These are phyloP conservation scores for Paracamarosporium sp. DNA, from an alignment of 2,329 filamentous ascomycete genomes.

Conservation along the genomic window DNA sequence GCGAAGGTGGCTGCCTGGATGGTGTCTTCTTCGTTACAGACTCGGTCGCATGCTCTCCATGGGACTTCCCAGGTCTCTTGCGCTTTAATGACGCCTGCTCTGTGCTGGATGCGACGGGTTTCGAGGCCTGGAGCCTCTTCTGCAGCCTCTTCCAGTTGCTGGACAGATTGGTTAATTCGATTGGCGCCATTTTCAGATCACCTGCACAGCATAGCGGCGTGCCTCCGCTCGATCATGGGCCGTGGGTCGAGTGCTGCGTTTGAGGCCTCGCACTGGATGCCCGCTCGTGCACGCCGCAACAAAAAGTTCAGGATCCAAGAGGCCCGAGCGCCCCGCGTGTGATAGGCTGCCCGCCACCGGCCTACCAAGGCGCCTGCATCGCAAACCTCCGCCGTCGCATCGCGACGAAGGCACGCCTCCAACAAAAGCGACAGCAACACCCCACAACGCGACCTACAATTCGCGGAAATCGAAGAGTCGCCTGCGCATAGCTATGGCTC, in stretches of 20 bases:
- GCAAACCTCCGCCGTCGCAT: slow-evolving; percentile 7
- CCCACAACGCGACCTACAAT: slow-evolving; percentile 33
- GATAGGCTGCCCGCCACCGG: slow-evolving; percentile 23
- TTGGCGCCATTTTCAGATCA: slow-evolving; percentile 45
- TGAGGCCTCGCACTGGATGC: slow-evolving; percentile 1
- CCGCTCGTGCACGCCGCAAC: slow-evolving; percentile 10
- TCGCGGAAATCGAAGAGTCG: slow-evolving; percentile 15
- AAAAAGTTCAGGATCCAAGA: slow-evolving; percentile 29
- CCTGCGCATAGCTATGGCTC: slow-evolving; percentile 55
- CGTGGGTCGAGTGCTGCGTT: slow-evolving; percentile 21
- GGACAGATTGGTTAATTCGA: slow-evolving; percentile 51
- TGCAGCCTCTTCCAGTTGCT: slow-evolving; percentile 82
- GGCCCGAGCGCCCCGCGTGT: slow-evolving; percentile 14
- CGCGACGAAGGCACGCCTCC: slow-evolving; percentile 29
- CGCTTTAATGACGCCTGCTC: slow-evolving; percentile 40
- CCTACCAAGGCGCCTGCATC: slow-evolving; percentile 29
- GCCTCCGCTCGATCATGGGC: slow-evolving; percentile 15
- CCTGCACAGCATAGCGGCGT: slow-evolving; percentile 35
- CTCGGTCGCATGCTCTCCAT: slow-evolving; percentile 29
- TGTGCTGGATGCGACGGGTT: slow-evolving; percentile 33
- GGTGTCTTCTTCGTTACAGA: slow-evolving; percentile 27
- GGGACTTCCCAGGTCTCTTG: slow-evolving; percentile 33
- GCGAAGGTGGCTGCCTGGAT: slow-evolving; percentile 28
- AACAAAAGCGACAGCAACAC: slow-evolving; percentile 38
- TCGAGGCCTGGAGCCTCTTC: slow-evolving; percentile 56